These are phyloP conservation scores for Plenodomus lindquistii DNA, from an alignment of 2,329 filamentous ascomycete species.

Conservation along the genomic window DNA sequence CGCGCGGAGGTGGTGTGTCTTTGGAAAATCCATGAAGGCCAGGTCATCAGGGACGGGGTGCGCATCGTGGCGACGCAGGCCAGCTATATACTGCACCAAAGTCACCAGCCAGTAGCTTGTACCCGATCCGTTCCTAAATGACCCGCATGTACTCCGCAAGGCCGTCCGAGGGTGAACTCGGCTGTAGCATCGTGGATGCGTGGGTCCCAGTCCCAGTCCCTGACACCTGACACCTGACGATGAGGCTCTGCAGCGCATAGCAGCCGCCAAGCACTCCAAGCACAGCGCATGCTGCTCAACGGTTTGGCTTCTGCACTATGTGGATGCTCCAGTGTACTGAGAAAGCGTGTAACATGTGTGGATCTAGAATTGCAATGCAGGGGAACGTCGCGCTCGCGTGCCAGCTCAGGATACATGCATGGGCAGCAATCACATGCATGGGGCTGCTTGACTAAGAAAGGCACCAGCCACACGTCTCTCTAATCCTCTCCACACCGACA, in stretches of 20 bases:
- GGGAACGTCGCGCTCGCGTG: slow-evolving; percentile 4
- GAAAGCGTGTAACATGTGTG: neutral
- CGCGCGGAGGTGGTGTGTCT: slow-evolving; percentile 19
- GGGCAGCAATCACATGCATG: slow-evolving; percentile 25
- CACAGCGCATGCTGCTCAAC: neutral
- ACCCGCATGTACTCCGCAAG: slow-evolving; percentile 29
- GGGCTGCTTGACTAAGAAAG: slow-evolving; percentile 18
- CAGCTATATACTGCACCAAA: slow-evolving; percentile 32
- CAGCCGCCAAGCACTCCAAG: too few relatives aligned
- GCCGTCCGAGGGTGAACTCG: slow-evolving; percentile 30
- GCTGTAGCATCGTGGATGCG: neutral
- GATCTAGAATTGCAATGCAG: neutral
- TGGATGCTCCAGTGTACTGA: neutral
- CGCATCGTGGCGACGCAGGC: slow-evolving; percentile 19
- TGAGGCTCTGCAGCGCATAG: neutral
- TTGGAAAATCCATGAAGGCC: slow-evolving; percentile 22
- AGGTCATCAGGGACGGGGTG: slow-evolving; percentile 17
- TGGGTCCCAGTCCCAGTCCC: too few relatives aligned
- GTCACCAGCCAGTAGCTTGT: slow-evolving; percentile 13
- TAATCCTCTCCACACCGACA: slow-evolving; percentile 24
- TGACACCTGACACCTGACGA: neutral
- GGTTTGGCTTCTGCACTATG: neutral
- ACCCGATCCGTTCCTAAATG: slow-evolving; percentile 24
- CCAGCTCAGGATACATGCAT: slow-evolving; percentile 14
- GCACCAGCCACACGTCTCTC: slow-evolving; percentile 30